Percentiles rank a stretch among this genome's conserved stretches.
Conservation (phyloP, 1,284 basidiomycete genomes). For the Rhodotorula sp. region DNA sequence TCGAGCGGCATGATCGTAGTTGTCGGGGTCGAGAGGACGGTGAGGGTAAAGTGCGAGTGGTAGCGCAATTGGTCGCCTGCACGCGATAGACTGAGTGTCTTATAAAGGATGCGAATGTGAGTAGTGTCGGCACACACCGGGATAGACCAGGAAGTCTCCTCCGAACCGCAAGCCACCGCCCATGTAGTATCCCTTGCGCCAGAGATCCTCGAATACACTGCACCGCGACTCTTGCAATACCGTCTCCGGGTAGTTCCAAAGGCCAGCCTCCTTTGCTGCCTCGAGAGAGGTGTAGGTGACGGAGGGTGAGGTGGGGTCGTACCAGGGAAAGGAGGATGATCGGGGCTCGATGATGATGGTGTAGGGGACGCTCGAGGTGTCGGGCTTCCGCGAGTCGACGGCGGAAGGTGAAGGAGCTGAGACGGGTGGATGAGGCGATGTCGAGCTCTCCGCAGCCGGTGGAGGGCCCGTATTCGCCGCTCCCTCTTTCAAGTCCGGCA, state of each 20-base stretch:
- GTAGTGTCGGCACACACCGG: conserved; percentile 58
- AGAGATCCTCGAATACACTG: conserved; percentile 70
- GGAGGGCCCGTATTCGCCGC: conserved; percentile 23
- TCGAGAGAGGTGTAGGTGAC: conserved; percentile 59
- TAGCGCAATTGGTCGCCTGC: conserved; percentile 91
- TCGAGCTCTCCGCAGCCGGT: neutral
- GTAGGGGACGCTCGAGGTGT: conserved; percentile 37
- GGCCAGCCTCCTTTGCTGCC: conserved; percentile 61
- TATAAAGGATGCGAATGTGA: neutral
- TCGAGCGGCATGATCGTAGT: conserved; percentile 75
- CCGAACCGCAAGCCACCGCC: conserved; percentile 89
- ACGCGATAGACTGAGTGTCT: neutral
- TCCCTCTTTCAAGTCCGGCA: conserved; percentile 11
- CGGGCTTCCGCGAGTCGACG: conserved; percentile 1
- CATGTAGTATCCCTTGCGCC: conserved; percentile 77
- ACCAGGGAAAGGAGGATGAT: conserved; percentile 64
- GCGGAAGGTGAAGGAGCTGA: conserved; percentile 30
- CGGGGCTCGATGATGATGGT: conserved; percentile 55
- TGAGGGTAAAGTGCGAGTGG: conserved; percentile 92
- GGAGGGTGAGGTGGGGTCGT: conserved; percentile 48
- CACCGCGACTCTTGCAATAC: conserved; percentile 67
- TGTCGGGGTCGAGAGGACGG: conserved; percentile 66
- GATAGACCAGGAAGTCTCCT: conserved; percentile 93
- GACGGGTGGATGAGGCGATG: conserved; percentile 5
- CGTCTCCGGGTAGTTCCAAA: conserved; percentile 74